phyloP scores from a whole-genome alignment of 257 asterid genomes.

The Solanum neorickii region DNA sequence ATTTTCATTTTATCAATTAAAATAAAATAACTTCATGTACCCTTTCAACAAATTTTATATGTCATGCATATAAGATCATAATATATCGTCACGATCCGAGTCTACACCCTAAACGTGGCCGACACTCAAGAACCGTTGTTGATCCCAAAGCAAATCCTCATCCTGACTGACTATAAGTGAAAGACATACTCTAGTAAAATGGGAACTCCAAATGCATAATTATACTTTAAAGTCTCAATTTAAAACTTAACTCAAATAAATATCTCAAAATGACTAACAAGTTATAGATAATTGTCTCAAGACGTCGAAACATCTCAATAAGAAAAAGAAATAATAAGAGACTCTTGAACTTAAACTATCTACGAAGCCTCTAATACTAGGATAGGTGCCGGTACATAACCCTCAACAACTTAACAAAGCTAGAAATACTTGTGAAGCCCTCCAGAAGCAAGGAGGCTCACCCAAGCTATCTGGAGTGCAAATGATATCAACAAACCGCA shows the following conservation, averaged over 20 bases:
- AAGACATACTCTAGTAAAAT: neutral
- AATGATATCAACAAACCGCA: no score
- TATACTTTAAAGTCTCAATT: neutral
- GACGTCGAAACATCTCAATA: neutral
- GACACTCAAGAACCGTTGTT: fast-evolving
- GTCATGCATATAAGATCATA: neutral
- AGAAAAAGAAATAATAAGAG: neutral
- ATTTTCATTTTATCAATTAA: no score
- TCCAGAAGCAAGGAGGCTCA: no score
- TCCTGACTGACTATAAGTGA: neutral
- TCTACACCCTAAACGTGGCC: neutral
- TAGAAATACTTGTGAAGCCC: neutral
- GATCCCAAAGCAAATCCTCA: neutral
- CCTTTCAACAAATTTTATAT: no score
- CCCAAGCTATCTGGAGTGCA: neutral
- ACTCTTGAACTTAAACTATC: neutral
- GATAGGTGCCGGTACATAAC: neutral
- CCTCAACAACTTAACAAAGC: neutral
- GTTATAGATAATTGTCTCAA: neutral
- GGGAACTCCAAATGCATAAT: neutral
- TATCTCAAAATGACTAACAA: neutral
- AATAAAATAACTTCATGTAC: neutral
- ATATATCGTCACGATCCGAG: no score
- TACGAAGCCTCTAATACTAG: no score
- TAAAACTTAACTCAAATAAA: neutral